Conservation (phyloP, 2,329 filamentous ascomycete species). For the Dothiorella sarmentorum region DNA sequence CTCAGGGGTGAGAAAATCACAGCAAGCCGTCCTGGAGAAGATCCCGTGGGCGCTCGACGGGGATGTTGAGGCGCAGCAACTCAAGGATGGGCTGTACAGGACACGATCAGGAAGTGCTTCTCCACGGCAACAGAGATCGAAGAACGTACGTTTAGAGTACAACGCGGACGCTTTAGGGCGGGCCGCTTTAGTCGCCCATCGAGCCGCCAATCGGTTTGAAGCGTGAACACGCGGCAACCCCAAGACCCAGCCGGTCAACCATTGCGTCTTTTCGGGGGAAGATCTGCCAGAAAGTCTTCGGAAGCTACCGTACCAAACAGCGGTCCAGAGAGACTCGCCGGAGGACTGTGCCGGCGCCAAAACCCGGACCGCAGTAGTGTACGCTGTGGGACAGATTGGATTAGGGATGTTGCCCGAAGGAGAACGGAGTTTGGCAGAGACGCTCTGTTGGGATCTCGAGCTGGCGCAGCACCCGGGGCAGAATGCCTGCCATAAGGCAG, state of each 20-base stretch:
- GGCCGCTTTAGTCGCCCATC: conserved; percentile 13
- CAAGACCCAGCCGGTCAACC: conserved; percentile 4
- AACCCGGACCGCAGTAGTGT: conserved; percentile 6
- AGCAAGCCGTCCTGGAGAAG: conserved; percentile 10
- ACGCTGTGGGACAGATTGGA: conserved; percentile 8
- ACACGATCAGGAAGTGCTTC: conserved; percentile 1
- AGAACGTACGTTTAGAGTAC: conserved; percentile 17
- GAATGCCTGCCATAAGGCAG: conserved; percentile 1
- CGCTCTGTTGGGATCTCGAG: conserved; percentile 11
- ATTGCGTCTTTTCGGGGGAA: conserved; percentile 8
- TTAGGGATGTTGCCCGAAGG: conserved; percentile 8
- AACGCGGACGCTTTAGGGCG: conserved; percentile 14
- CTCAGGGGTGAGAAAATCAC: conserved; percentile 17
- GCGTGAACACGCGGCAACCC: conserved; percentile 13
- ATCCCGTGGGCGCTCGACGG: conserved; percentile 3
- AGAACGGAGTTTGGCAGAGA: conserved; percentile 10
- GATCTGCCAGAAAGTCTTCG: conserved; percentile 15
- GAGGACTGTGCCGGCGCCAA: background rate
- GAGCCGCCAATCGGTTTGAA: conserved; percentile 13
- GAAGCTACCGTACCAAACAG: conserved; percentile 17
- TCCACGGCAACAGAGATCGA: conserved; percentile 12
- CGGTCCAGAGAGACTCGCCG: conserved; percentile 6
- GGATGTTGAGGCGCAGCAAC: background rate
- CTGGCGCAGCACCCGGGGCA: conserved; percentile 2
- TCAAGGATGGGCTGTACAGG: conserved; percentile 1